Evolutionary conservation across 192 early-diverging fungal species (phyloP), one percentile per base, ranked within the genome.

Genomic region (Coemansia sp.): DNA sequence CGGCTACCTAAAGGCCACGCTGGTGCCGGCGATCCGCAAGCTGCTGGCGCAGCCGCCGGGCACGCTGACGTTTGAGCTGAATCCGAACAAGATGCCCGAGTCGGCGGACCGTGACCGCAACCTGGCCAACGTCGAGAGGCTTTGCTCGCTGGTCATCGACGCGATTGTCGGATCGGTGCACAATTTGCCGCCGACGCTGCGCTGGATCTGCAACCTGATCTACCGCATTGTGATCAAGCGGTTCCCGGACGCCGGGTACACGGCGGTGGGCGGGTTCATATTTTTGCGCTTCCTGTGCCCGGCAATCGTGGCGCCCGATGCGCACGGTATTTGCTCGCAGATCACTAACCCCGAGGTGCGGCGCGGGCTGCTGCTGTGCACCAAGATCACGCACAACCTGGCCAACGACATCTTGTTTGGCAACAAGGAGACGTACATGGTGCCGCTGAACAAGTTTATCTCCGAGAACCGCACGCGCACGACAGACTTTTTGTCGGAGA

Each of bases 221-320:
- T 82, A 84, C 46, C 79, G 77, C 32, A 72, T 91, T 25, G 93
- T 96, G 0, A 83, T 81, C 19, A 79, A 81, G 46, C 79, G 86
- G 14, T 97, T 95, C 79, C 91, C 89, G 0, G 88, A 90, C 30
- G 85, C 91, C 15, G 87, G 86, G 38, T 82, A 82, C 41, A 89
- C 87, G 2, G 90, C 93, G 39, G 92, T 98, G 0, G 94, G 95
- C 55, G 90, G 90, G 0, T 97, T 97, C 42, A 82, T 98, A 53
- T 98, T 98, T 63, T 71, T 98, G 62, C 87, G 95, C 8, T 95
- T 97, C 84, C 82, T 97, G 53, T 93, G 92, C 59, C 95, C 94
- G 2, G 91, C 90, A 7, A 96, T 98, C 64, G 92, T 94, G 5
- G 83, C 92, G 5, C 95, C 95, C 11, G 92, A 95, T 62, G 67